Percentiles rank a stretch among this genome's conserved stretches.
These are phyloP conservation scores for Phytophthora melonis DNA, from an alignment of 352 stramenopile species.

Conservation along the genomic window DNA sequence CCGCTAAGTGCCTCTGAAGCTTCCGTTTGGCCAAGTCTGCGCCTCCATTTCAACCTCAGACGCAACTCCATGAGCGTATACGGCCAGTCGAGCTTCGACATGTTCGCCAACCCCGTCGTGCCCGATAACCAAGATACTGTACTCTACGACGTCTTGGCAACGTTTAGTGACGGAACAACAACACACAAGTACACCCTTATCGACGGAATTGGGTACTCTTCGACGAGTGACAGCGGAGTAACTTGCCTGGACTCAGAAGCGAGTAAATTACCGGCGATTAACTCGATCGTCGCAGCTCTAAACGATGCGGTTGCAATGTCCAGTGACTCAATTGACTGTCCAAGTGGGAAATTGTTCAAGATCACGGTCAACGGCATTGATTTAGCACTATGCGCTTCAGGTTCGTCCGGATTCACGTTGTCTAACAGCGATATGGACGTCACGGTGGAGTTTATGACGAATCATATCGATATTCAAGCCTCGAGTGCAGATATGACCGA, in stretches of 20 bases:
- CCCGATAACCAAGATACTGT: slow-evolving; percentile 3
- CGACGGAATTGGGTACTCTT: slow-evolving; percentile 4
- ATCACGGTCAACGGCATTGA: slow-evolving; percentile 15
- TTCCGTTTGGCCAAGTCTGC: not conserved
- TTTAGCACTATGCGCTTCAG: slow-evolving; percentile 15
- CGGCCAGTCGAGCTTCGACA: slow-evolving; percentile 42
- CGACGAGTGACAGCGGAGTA: not conserved
- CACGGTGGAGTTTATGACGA: slow-evolving; percentile 23
- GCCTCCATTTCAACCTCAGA: slow-evolving; percentile 39
- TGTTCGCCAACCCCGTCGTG: slow-evolving; percentile 43
- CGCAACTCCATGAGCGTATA: slow-evolving; percentile 41
- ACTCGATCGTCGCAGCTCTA: slow-evolving; percentile 11
- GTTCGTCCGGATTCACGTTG: slow-evolving; percentile 27
- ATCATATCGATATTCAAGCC: slow-evolving; percentile 16
- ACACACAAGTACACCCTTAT: slow-evolving; percentile 11
- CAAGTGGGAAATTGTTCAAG: slow-evolving; percentile 6
- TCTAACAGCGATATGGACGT: slow-evolving; percentile 30
- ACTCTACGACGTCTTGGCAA: slow-evolving; percentile 16
- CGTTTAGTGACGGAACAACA: slow-evolving; percentile 4
- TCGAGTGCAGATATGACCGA: not conserved
- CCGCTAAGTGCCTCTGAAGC: not conserved
- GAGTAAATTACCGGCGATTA: slow-evolving; percentile 12
- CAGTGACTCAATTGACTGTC: not conserved
- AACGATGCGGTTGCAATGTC: slow-evolving; percentile 6
- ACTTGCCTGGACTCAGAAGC: slow-evolving; percentile 14